A percentile compares a stretch with the other conserved stretches of the same genome.
phyloP scores from a whole-genome alignment of 208 protist genomes.

The Leishmania arabica region DNA sequence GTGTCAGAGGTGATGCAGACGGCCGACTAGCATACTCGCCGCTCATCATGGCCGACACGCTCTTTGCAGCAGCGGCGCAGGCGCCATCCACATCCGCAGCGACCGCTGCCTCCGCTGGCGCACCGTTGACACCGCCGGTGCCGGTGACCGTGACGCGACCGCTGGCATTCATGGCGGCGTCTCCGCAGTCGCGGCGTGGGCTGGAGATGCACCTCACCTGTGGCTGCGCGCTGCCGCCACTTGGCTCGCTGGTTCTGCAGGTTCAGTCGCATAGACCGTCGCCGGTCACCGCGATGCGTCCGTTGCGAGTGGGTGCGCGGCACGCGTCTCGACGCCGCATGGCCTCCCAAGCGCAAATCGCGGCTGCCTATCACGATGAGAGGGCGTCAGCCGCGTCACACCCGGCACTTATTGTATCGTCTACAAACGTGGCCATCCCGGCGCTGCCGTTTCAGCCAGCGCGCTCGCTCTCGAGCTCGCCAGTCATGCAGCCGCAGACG shows the following conservation, averaged over 20 bases:
- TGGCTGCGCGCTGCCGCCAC: constrained; percentile 50
- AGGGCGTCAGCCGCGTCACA: background rate
- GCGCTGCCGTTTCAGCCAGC: background rate
- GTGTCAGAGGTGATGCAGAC: background rate
- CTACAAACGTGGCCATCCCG: constrained; percentile 5
- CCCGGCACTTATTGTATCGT: constrained; percentile 13
- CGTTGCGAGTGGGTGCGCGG: background rate
- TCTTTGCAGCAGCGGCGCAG: constrained; percentile 14
- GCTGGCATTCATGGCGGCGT: constrained; percentile 46
- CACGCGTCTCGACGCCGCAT: background rate
- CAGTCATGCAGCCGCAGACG: background rate
- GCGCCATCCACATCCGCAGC: constrained; percentile 1
- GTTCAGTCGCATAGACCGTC: constrained; percentile 12
- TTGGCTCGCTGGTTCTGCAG: constrained; percentile 41
- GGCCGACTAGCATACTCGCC: background rate
- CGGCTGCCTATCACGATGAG: background rate
- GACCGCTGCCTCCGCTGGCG: background rate
- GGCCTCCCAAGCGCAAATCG: background rate
- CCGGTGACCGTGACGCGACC: constrained; percentile 27
- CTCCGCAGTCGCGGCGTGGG: constrained; percentile 31
- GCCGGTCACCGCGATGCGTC: background rate
- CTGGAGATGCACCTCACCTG: constrained; percentile 36
- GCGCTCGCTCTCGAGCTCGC: background rate
- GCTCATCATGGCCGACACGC: constrained; percentile 4
- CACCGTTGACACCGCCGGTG: constrained; percentile 2